Evolutionary conservation across 345 rosid genomes (phyloP).

Genomic region (sweet orange (Citrus sinensis)): DNA sequence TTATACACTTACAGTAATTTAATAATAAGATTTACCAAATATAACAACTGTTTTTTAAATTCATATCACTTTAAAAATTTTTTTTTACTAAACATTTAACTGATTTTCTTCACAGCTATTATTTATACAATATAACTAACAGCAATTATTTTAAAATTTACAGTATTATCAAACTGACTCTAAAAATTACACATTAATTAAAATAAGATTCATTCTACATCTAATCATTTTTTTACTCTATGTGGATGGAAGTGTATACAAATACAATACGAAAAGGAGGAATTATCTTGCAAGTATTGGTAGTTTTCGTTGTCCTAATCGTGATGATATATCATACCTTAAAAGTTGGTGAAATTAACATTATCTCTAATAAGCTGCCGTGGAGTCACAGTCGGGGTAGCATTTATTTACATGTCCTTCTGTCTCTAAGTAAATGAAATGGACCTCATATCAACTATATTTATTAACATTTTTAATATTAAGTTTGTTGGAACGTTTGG

Average conservation of each 20-base stretch:
- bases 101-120: no score
- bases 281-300: not conserved
- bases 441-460: not conserved
- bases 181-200: not conserved
- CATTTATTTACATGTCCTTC: not conserved
- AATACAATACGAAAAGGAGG: not conserved
- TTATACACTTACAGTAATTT: no score
- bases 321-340: slow-evolving; percentile 1
- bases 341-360: not conserved
- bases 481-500: not conserved
- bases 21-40: no score
- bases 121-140: rapidly evolving
- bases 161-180: no score
- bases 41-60: no score
- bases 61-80: no score
- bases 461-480: not conserved
- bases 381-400: slow-evolving; percentile 10
- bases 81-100: no score
- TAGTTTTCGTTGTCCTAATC: slow-evolving; percentile 1
- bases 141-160: no score
- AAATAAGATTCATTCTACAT: not conserved
- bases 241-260: not conserved
- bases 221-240: not conserved
- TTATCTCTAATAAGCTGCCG: not conserved
- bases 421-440: not conserved